Evolutionary conservation across 352 stramenopile species (phyloP).

Genomic region (Phytopythium oedochilum): DNA sequence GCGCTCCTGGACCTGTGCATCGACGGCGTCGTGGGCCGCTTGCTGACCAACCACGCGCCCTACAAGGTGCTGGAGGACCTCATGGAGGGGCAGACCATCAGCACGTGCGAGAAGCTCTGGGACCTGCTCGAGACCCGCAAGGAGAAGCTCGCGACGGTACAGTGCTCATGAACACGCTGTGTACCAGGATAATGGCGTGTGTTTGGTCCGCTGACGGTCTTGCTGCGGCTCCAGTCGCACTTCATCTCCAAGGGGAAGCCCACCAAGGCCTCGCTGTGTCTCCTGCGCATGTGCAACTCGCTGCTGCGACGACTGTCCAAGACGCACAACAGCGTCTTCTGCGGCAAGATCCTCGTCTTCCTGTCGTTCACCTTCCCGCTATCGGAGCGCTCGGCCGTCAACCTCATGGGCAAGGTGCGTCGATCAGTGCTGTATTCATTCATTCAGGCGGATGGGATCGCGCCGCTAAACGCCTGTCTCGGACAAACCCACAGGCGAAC

Average conservation of each 20-base stretch:
- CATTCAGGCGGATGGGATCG: no score
- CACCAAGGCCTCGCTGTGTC: conserved; percentile 77
- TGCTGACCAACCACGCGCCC: conserved; percentile 62
- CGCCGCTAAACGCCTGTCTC: no score
- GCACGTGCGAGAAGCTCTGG: conserved; percentile 84
- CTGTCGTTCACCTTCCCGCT: conserved; percentile 84
- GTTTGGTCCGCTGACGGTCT: background rate
- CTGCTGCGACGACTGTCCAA: conserved; percentile 81
- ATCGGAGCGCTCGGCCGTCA: conserved; percentile 81
- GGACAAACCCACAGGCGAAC: conserved; percentile 33
- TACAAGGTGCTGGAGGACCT: conserved; percentile 87
- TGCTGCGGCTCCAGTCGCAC: conserved; percentile 23
- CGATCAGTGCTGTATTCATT: background rate
- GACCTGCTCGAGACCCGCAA: conserved; percentile 76
- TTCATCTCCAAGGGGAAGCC: conserved; percentile 61
- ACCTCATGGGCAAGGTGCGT: conserved; percentile 65
- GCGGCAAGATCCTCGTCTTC: conserved; percentile 83
- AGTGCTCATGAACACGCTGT: no score
- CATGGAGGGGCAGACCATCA: conserved; percentile 85
- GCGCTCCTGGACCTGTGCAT: conserved; percentile 80
- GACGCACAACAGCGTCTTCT: conserved; percentile 90
- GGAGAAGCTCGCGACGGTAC: conserved; percentile 57
- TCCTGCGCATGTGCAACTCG: conserved; percentile 82
- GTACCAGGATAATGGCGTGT: no score
- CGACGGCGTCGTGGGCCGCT: conserved; percentile 56